phyloP scores from a whole-genome alignment of 805 yeast species.

The Yueomyces sinensis region DNA sequence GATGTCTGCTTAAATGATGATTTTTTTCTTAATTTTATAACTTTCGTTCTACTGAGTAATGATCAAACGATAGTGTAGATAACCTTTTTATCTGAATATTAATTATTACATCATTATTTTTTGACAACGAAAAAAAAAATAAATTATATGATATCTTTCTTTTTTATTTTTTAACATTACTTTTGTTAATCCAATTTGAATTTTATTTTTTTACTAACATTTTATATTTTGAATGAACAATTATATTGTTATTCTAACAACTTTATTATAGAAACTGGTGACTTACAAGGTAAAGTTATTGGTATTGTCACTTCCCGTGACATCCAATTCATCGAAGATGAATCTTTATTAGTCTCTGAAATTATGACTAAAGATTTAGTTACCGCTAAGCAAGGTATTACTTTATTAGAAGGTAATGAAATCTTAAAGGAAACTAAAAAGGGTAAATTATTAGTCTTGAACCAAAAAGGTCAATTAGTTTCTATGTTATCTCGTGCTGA shows the following conservation, averaged over 20 bases:
- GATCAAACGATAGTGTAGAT: conserved; percentile 98
- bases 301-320: conserved; percentile 98
- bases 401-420: conserved; percentile 76
- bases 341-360: conserved; percentile 45
- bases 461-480: conserved; percentile 58
- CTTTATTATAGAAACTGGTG: conserved; percentile 73
- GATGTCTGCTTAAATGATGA: conserved; percentile 34
- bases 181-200: no score
- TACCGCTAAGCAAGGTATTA: conserved; percentile 73
- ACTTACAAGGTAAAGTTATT: conserved; percentile 74
- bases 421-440: conserved; percentile 86
- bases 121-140: neutral
- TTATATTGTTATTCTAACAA: no score
- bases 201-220: no score
- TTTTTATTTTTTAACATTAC: no score
- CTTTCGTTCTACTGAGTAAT: conserved; percentile 99
- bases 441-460: conserved; percentile 95
- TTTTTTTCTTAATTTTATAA: conserved; percentile 39
- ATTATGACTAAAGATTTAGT: conserved; percentile 86
- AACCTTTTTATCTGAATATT: conserved; percentile 32
- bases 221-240: no score
- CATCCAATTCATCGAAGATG: conserved; percentile 83
- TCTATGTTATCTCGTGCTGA: conserved; percentile 91
- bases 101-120: neutral
- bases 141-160: no score